These are phyloP conservation scores for Nidularia pulvinata DNA, from an alignment of 768 basidiomycete species.

Conservation along the genomic window DNA sequence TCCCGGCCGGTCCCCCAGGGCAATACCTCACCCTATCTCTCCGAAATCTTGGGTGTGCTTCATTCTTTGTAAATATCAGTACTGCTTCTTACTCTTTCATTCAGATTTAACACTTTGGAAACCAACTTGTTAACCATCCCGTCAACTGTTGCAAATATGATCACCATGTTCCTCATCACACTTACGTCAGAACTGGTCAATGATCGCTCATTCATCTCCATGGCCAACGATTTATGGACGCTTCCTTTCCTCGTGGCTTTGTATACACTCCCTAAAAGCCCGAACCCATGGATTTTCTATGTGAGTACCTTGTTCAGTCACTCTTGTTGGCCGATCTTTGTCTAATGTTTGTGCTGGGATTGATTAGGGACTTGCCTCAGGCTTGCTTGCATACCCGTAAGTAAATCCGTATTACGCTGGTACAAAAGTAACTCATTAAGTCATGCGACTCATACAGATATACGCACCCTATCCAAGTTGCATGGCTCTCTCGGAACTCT, in stretches of 20 bases:
- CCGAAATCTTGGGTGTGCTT: conserved; percentile 32
- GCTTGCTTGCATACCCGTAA: conserved; percentile 43
- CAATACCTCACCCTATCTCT: conserved; percentile 63
- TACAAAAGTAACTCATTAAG: conserved; percentile 2
- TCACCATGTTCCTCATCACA: conserved; percentile 50
- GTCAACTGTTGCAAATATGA: conserved; percentile 44
- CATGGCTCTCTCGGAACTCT: conserved; percentile 60
- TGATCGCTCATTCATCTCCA: conserved; percentile 51
- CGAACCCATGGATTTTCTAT: conserved; percentile 54
- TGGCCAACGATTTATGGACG: conserved; percentile 56
- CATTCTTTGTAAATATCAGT: too few species aligned
- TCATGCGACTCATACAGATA: conserved; percentile 19
- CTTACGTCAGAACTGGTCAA: conserved; percentile 51
- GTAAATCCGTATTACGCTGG: background rate
- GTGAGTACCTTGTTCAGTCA: conserved; percentile 20
- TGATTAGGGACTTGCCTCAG: conserved; percentile 36
- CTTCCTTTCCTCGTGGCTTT: conserved; percentile 62
- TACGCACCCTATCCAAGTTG: conserved; percentile 54
- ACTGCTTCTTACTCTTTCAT: conserved; percentile 19
- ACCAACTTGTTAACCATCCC: conserved; percentile 66
- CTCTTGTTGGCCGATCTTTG: too few species aligned
- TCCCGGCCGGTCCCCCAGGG: conserved; percentile 45
- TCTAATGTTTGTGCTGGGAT: too few species aligned
- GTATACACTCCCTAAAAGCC: conserved; percentile 42
- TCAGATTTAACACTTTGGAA: conserved; percentile 57